Conservation (phyloP, 1,139 yeast species). For the Pichia sp. region DNA sequence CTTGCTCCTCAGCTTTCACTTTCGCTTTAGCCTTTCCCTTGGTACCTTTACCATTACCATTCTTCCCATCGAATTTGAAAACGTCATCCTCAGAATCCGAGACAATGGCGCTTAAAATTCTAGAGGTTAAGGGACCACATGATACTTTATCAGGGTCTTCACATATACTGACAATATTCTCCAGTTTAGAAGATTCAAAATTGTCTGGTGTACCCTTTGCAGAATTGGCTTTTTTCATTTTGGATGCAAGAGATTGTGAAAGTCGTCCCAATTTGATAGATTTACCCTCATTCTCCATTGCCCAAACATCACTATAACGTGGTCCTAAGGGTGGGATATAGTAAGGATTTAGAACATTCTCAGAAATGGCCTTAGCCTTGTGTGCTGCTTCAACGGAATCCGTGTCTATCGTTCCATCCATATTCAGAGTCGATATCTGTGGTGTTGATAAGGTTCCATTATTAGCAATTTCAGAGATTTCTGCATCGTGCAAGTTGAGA, state of each 20-base stretch:
- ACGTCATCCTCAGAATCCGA: constrained; percentile 26
- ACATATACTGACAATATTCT: background rate
- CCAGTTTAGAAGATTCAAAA: too few relatives aligned
- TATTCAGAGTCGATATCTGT: background rate
- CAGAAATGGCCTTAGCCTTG: background rate
- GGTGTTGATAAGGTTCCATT: background rate
- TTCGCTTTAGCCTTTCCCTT: background rate
- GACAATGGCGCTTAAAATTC: constrained; percentile 71
- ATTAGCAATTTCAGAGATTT: background rate
- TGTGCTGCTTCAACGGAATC: too few relatives aligned
- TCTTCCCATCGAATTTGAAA: background rate
- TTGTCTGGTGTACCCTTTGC: constrained; percentile 48
- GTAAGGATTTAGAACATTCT: too few relatives aligned
- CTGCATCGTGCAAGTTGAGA: background rate
- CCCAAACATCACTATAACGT: constrained; percentile 76
- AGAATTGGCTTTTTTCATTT: constrained; percentile 35
- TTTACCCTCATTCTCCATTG: constrained; percentile 56
- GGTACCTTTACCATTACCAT: constrained; percentile 1
- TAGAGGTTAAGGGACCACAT: constrained; percentile 87
- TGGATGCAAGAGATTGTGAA: constrained; percentile 5
- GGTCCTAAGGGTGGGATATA: constrained; percentile 82
- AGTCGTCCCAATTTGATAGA: constrained; percentile 9
- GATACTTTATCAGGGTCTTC: constrained; percentile 49
- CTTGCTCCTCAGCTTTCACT: background rate
- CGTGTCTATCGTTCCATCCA: too few relatives aligned